Base-by-base conservation (phyloP, 208 protist species). In the Borovskyia barvae region DNA sequence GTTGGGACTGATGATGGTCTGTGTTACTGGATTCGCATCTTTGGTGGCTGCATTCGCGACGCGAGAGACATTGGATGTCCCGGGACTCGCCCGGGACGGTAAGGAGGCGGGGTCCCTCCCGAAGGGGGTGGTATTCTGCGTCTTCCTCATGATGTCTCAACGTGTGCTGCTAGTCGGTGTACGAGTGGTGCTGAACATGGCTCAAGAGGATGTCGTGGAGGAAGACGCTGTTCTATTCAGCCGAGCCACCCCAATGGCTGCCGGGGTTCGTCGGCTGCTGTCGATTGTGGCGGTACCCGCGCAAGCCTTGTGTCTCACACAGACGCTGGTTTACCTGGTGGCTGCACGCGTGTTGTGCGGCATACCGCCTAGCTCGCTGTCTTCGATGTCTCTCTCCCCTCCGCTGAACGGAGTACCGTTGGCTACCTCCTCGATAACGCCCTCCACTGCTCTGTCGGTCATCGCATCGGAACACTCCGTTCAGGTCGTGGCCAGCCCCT, bases 201-300 rank as follows among this genome's bases (percentile, higher is more conserved):
- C 62, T 4, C 43, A 70, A 20, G 58, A 58, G 8, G 70, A 78
- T 24, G 70, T 82, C 32, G 59, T 69, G 0, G 76, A 90, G 35
- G 82, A 90, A 43, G 82, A 90, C 49, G 55, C 67, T 15, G 61
- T 86, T 29, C 69, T 90, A 6, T 90, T 86, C 52, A 67, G 60
- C n/a, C 58, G 79, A 2, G 25, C 35, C 25, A 24, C 62, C 1
- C 37, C 69, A 0, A 66, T 72, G 64, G 43, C 47, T 26, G n/a
- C 40, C 5, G 51, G 56, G 37, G 66, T 62, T 8, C 35, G 32
- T 12, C 54, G 47, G 3, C 48, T 82, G 7, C 26, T 64, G 1
- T 25, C 41, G 3, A 45, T 65, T 5, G 43, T 42, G 0, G 50
- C 55, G 22, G 64, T 48, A 14, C 72, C 73, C 8, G 46, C 62